phyloP scores from a whole-genome alignment of 768 basidiomycete genomes.

The Mrakia blollopis region DNA sequence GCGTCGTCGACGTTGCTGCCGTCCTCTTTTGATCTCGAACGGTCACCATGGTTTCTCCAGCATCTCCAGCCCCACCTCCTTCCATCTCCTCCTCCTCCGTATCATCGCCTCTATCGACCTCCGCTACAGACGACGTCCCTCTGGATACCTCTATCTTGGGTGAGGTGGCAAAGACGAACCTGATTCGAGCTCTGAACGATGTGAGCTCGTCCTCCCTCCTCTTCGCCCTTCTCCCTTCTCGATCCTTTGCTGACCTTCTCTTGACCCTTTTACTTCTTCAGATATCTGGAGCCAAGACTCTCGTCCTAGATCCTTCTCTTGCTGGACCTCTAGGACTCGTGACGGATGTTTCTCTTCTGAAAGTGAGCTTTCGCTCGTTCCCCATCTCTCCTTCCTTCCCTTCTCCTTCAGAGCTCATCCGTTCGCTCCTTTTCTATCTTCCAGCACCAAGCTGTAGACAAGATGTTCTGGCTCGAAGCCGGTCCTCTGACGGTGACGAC shows the following conservation, averaged over 20 bases:
- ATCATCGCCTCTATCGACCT: not conserved
- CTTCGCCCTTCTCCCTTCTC: not conserved
- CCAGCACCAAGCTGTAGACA: constrained; percentile 97
- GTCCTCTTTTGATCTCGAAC: not conserved
- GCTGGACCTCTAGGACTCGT: constrained; percentile 89
- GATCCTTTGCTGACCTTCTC: not conserved
- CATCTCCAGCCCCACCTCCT: constrained; percentile 1
- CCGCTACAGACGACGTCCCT: not conserved
- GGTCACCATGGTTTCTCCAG: not conserved
- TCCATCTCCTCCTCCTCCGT: constrained; percentile 4
- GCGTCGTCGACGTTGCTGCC: no score
- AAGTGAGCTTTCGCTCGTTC: constrained; percentile 54
- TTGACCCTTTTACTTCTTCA: constrained; percentile 10
- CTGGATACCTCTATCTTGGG: constrained; percentile 21
- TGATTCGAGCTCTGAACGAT: constrained; percentile 25
- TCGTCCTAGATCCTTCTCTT: constrained; percentile 82
- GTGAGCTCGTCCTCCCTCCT: constrained; percentile 2
- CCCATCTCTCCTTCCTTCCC: not conserved
- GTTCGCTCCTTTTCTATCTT: constrained; percentile 12
- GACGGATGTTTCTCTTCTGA: constrained; percentile 87
- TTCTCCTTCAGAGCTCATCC: not conserved
- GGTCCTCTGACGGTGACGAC: constrained; percentile 78
- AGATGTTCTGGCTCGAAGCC: constrained; percentile 96
- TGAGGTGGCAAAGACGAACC: constrained; percentile 13
- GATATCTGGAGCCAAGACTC: constrained; percentile 75